Evolutionary conservation across 1,284 basidiomycete genomes (phyloP).

Genomic region (Microbotryum saponariae): DNA sequence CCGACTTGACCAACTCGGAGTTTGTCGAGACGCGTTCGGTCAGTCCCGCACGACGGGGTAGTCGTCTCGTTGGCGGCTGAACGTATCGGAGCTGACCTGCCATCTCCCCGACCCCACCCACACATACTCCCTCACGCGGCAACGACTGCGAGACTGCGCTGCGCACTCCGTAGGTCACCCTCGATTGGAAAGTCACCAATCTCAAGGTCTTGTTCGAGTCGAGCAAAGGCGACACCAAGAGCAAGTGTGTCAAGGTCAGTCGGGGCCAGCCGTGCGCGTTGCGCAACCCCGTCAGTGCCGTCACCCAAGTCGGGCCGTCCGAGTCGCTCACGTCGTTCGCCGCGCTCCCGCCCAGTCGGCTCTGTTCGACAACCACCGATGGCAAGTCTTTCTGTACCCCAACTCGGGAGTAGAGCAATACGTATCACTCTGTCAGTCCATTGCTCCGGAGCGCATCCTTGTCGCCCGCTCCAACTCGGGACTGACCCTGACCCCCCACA

Average conservation of each 20-base stretch:
- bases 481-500: no score
- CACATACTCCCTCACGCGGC: not conserved
- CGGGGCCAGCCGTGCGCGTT: no score
- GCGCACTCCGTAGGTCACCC: constrained; percentile 25
- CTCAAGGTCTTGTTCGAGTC: constrained; percentile 41
- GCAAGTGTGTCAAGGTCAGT: constrained; percentile 41
- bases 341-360: constrained; percentile 5
- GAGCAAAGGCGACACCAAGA: constrained; percentile 40
- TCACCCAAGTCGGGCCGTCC: not conserved
- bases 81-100: not conserved
- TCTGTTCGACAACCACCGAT: constrained; percentile 29
- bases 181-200: constrained; percentile 39
- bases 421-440: constrained; percentile 31
- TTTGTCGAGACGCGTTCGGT: constrained; percentile 6
- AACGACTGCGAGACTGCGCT: not conserved
- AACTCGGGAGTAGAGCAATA: constrained; percentile 37
- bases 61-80: not conserved
- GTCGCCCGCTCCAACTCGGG: no score
- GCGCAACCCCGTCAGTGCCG: no score
- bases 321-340: not conserved
- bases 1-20: not conserved
- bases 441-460: no score
- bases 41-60: not conserved
- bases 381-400: constrained; percentile 39
- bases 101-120: not conserved